Percentiles rank a stretch among this genome's conserved stretches.
Conservation (phyloP, 345 rosid genomes). For the Nasturtium officinale region DNA sequence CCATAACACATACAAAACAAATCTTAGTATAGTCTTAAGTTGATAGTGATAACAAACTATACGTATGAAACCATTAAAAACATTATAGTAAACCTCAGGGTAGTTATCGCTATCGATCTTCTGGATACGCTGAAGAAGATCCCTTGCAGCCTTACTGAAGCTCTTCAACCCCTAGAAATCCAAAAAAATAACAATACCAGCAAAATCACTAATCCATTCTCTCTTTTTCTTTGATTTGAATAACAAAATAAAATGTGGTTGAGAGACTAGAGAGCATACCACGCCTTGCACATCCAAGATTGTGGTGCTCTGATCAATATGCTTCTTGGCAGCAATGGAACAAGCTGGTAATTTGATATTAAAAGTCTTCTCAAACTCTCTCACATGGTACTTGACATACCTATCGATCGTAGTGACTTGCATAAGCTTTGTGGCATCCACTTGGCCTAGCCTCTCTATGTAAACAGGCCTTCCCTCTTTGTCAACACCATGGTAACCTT, state of each 20-base stretch:
- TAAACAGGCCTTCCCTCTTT: conserved; percentile 87
- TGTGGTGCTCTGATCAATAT: conserved; percentile 91
- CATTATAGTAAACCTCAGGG: conserved; percentile 69
- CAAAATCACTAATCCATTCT: not conserved
- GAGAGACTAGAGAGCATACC: conserved; percentile 53
- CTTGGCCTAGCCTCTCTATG: conserved; percentile 83
- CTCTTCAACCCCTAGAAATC: conserved; percentile 67
- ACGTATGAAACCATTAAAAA: not conserved
- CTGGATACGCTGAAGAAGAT: conserved; percentile 70
- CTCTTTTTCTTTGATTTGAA: not conserved
- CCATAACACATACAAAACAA: conserved; percentile 20
- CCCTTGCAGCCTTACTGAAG: conserved; percentile 87
- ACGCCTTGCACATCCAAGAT: conserved; percentile 97
- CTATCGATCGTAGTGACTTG: conserved; percentile 92
- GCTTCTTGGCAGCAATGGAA: conserved; percentile 76
- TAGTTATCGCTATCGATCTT: conserved; percentile 84
- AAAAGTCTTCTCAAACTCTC: conserved; percentile 86
- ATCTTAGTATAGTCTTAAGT: conserved; percentile 22
- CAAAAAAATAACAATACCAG: not conserved
- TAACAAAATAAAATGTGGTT: not conserved
- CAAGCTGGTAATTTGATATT: conserved; percentile 76
- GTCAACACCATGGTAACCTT: conserved; percentile 92
- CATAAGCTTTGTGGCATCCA: conserved; percentile 78
- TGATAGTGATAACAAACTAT: not conserved
- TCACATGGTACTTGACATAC: conserved; percentile 80